phyloP scores from a whole-genome alignment of 2,329 filamentous ascomycete genomes.

The Arthrocladium fulminans region DNA sequence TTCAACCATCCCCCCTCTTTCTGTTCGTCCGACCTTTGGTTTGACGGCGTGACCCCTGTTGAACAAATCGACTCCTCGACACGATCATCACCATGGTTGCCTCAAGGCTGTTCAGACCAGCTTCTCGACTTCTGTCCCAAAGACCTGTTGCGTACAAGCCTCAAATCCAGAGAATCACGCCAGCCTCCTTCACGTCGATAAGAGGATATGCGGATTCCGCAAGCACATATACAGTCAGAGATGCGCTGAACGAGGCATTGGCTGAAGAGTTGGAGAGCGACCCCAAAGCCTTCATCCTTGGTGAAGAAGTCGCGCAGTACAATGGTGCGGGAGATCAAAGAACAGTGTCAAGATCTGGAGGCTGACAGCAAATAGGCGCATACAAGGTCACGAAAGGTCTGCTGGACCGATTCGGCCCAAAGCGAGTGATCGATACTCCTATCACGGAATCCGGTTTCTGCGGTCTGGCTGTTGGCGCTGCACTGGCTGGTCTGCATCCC shows the following conservation, averaged over 20 bases:
- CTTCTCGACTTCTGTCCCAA: slow-evolving; percentile 53
- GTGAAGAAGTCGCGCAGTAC: slow-evolving; percentile 98
- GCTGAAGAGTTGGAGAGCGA: slow-evolving; percentile 94
- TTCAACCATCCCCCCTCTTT: slow-evolving; percentile 25
- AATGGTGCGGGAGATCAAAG: slow-evolving; percentile 67
- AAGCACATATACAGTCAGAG: slow-evolving; percentile 94
- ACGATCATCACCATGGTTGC: slow-evolving; percentile 42
- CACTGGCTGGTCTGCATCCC: slow-evolving; percentile 86
- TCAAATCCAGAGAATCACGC: slow-evolving; percentile 32
- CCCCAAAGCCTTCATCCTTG: slow-evolving; percentile 88
- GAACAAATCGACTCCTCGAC: background rate
- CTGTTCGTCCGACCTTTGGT: background rate
- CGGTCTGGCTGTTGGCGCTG: slow-evolving; percentile 89
- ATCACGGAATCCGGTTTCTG: slow-evolving; percentile 96
- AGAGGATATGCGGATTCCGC: slow-evolving; percentile 52
- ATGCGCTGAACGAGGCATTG: slow-evolving; percentile 94
- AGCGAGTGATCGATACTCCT: slow-evolving; percentile 94
- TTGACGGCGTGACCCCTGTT: background rate
- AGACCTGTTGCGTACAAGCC: slow-evolving; percentile 44
- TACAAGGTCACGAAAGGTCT: slow-evolving; percentile 99
- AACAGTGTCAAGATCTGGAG: background rate
- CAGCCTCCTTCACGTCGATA: slow-evolving; percentile 38
- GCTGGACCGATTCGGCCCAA: slow-evolving; percentile 91
- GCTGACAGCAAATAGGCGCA: slow-evolving; percentile 13
- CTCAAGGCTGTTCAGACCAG: slow-evolving; percentile 55